Conservation (phyloP, 306 rosid genomes). For the Quercus bicolor region DNA sequence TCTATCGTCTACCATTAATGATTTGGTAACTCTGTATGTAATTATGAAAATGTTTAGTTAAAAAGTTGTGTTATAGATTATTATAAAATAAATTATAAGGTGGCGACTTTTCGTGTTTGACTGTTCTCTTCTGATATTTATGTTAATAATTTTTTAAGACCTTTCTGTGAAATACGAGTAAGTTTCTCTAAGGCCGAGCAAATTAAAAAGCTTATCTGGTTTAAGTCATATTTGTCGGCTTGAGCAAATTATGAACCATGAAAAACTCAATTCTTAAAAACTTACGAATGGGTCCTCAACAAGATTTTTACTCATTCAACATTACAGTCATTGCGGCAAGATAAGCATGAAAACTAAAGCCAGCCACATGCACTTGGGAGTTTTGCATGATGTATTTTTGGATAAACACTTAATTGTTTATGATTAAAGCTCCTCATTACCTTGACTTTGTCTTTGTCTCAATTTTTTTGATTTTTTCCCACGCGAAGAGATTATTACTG, state of each 20-base stretch:
- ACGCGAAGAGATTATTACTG: slow-evolving; percentile 6
- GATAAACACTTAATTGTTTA: not conserved
- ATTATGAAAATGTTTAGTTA: too few species aligned
- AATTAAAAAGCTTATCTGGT: not conserved
- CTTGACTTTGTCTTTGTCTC: slow-evolving; percentile 14
- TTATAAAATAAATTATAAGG: too few species aligned
- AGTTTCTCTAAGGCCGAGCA: not conserved
- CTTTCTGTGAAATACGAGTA: too few species aligned
- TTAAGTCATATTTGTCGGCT: slow-evolving; percentile 8
- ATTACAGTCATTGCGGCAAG: not conserved
- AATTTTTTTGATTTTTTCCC: not conserved
- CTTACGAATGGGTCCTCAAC: not conserved
- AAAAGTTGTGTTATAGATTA: too few species aligned
- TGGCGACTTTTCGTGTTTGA: too few species aligned
- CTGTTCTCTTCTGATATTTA: too few species aligned
- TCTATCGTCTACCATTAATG: too few species aligned
- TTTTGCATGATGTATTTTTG: not conserved
- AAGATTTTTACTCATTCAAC: not conserved
- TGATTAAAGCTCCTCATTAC: slow-evolving; percentile 14
- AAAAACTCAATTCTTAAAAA: not conserved
- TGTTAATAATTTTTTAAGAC: too few species aligned
- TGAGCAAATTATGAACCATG: not conserved
- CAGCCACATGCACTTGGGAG: not conserved
- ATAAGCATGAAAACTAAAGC: not conserved
- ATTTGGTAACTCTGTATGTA: too few species aligned